Conservation (phyloP, 169 alveolate species). For the Plasmodium gonderi region DNA sequence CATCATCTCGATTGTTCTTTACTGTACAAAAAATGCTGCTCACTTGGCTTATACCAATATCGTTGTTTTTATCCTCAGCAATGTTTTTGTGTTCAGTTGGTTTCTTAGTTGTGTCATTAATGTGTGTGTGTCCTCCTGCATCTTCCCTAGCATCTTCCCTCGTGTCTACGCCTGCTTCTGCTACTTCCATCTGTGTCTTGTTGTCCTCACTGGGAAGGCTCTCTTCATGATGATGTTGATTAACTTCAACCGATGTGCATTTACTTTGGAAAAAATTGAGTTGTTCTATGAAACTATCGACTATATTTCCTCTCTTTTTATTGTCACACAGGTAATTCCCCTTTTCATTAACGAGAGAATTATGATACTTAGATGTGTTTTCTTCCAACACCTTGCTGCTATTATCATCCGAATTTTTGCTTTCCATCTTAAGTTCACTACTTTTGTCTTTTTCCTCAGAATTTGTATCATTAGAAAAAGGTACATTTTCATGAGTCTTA, state of each 20-base stretch:
- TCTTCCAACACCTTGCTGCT: neutral
- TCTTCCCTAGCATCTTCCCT: neutral
- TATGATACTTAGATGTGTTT: neutral
- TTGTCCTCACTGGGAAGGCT: neutral
- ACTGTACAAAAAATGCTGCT: neutral
- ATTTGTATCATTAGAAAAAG: neutral
- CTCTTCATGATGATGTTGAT: neutral
- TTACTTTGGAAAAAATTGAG: constrained; percentile 42
- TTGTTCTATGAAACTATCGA: constrained; percentile 4
- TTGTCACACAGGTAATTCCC: neutral
- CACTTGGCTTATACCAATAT: neutral
- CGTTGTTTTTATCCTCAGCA: neutral
- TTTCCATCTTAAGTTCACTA: neutral
- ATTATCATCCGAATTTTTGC: neutral
- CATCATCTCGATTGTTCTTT: neutral
- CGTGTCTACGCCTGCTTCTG: neutral
- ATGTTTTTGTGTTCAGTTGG: neutral
- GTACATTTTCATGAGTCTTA: neutral
- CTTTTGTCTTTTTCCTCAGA: neutral
- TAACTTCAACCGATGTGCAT: neutral
- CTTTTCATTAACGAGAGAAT: neutral
- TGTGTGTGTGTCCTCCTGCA: neutral
- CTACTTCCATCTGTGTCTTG: neutral
- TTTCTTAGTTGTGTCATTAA: neutral
- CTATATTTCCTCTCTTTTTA: constrained; percentile 12